A percentile compares a stretch with the other conserved stretches of the same genome.
Evolutionary conservation across 2,329 filamentous ascomycete species (phyloP).

Genomic region (Exophiala viscosa): DNA sequence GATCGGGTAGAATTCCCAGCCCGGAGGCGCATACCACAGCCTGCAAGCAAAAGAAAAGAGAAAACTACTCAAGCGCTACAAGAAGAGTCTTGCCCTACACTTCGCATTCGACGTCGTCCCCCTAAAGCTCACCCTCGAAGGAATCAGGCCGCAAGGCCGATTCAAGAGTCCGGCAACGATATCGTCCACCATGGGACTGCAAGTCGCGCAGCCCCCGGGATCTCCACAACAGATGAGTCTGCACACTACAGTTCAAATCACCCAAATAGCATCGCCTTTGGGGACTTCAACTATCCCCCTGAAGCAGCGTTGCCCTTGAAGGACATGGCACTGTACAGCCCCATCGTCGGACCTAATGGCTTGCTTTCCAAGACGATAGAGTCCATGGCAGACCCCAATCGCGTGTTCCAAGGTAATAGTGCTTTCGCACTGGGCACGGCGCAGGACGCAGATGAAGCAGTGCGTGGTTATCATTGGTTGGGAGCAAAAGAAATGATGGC

Average conservation of each 20-base stretch:
- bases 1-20: background rate
- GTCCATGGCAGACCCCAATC: conserved; percentile 5
- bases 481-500: conserved; percentile 1
- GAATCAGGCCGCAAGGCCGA: background rate
- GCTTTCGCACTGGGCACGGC: background rate
- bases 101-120: background rate
- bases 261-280: too few relatives aligned
- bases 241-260: background rate
- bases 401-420: conserved; percentile 1
- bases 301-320: background rate
- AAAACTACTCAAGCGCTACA: background rate
- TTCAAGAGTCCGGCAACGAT: background rate
- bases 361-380: conserved; percentile 5
- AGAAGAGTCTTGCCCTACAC: background rate
- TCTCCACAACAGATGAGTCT: background rate
- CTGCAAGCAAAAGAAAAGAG: background rate
- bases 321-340: background rate
- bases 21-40: conserved; percentile 5
- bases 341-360: background rate
- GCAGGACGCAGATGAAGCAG: conserved; percentile 4
- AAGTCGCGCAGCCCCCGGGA: background rate
- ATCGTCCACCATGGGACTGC: background rate
- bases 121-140: background rate
- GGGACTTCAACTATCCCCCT: background rate
- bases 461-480: conserved; percentile 6